Evolutionary conservation across 2,329 filamentous ascomycete species (phyloP), one percentile per base, ranked within the genome.

Genomic region (Gaeumannomyces sp.): DNA sequence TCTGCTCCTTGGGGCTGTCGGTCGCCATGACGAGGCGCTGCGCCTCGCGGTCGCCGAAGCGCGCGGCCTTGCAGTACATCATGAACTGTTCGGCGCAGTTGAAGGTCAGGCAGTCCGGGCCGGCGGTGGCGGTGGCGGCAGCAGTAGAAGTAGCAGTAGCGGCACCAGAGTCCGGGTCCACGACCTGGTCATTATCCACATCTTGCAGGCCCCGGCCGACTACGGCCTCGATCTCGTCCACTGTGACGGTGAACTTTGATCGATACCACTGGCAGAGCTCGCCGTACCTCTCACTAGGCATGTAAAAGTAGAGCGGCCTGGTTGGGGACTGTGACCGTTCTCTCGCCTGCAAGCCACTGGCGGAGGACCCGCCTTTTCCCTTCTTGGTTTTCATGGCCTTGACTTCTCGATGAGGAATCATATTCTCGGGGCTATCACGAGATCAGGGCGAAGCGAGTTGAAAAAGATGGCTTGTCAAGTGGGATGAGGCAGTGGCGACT

Each of bases 11-110:
- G 35, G 68, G 67, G 58, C 65, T 61, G 59, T 29, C 25, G 2
- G 64, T 35, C 2, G 65, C 61, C 16, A 65, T 57, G 29, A 67
- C 29, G 2, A 29, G 35, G 6, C n/a, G 29, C 50, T 65, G 64
- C 3, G 53, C 61, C 22, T 62, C 31, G 6, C 8, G 74, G 68
- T 78, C 76, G 64, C 67, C 61, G 66, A 78, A 78, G 8, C 71
- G 71, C 13, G 70, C 70, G 7, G 76, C 76, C 69, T 78, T 78
- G 72, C 74, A 76, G 68, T 73, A 78, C 77, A 77, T 78, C 76
- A 78, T 78, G 68, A 38, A 38, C 35, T 38, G 35, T 14, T 38
- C 35, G 35, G 35, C 74, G 63, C 73, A 76, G 64, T 65, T 69
- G 68, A 78, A 77, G 4, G 68, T 70, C 64, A 76, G 70, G 61